phyloP scores from a whole-genome alignment of 1,284 basidiomycete genomes.

The Rhodotorula sp. region DNA sequence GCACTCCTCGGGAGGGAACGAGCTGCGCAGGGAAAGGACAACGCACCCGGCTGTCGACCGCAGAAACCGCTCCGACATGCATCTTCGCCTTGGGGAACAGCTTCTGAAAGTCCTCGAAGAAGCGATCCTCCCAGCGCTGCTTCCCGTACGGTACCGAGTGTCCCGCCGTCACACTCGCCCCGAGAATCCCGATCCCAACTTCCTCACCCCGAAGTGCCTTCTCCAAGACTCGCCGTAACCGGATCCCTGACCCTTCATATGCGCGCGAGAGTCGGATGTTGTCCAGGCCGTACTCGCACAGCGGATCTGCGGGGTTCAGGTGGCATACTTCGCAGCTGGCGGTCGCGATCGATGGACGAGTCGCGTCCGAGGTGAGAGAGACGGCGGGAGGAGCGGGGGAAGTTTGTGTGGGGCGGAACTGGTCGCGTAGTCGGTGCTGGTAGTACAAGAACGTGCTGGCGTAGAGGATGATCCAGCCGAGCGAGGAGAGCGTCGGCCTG shows the following conservation, averaged over 20 bases:
- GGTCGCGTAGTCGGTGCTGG: not conserved
- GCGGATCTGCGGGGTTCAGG: conserved; percentile 12
- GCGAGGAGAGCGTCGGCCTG: conserved; percentile 3
- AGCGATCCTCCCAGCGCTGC: conserved; percentile 24
- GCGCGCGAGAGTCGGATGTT: conserved; percentile 30
- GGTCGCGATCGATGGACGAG: conserved; percentile 1
- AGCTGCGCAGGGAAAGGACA: too few relatives aligned
- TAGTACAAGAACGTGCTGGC: conserved; percentile 9
- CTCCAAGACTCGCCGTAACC: conserved; percentile 34
- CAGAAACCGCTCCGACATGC: conserved; percentile 19
- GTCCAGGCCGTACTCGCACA: conserved; percentile 39
- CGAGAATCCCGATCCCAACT: conserved; percentile 35
- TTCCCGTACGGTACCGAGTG: conserved; percentile 5
- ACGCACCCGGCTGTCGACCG: conserved; percentile 15
- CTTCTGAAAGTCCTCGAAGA: conserved; percentile 16
- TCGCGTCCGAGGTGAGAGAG: not conserved
- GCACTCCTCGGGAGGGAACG: conserved; percentile 5
- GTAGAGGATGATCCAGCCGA: conserved; percentile 2
- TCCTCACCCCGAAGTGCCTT: conserved; percentile 37
- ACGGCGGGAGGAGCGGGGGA: not conserved
- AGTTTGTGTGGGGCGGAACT: too few relatives aligned
- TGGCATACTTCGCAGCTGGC: conserved; percentile 29
- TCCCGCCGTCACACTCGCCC: conserved; percentile 38
- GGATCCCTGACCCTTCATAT: conserved; percentile 38
- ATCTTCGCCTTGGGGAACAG: conserved; percentile 25